Base-by-base conservation (phyloP, 176 grass and related monocot species). In the Oropetium thomaeum region DNA sequence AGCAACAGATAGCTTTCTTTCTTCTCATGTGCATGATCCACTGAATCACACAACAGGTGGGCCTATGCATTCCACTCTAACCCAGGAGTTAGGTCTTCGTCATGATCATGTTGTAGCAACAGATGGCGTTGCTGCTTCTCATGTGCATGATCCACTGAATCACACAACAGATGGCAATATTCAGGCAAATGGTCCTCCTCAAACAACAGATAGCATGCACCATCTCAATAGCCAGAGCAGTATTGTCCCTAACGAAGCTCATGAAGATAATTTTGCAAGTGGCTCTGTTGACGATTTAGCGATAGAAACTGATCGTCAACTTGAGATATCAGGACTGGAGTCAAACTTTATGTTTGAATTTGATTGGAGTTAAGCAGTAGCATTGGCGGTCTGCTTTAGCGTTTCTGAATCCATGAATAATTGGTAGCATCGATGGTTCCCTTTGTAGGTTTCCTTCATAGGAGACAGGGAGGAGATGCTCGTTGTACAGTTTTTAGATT, bases 401-500 rank as follows among this genome's bases (percentile, higher is more conserved):
- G 23, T 79, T 79, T 67, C 19, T 13, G 60, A 62, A 53, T 43
- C 34, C 53, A 20, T 62, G 80, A 65, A 58, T 58, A 84, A 80
- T 84, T 79, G 2, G 53, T 37, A 62, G 12, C 45, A 70, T 45
- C 7, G 13, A 79, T 29, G 14, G 26, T 63, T 64, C 69, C 33
- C 63, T 84, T 68, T 52, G 10, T 80, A 84, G 63, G 76, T 57
- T 69, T 65, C 62, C 70, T 69, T 65, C 14, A 10, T 34, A 76
- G 22, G 81, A 63, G n/a, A 66, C 69, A 55, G 62, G 20, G 47
- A 28, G 39, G 40, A 49, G 47, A 49, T 70, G 70, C 47, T 79
- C 38, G 76, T 58, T 84, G 86, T 88, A 69, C 76, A 84, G 57
- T 58, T 67, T 49, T 15, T 80, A 83, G 55, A 59, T 64, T 70